These are phyloP conservation scores for Globisporangium nodosum DNA, from an alignment of 352 stramenopile genomes.

Conservation along the genomic window DNA sequence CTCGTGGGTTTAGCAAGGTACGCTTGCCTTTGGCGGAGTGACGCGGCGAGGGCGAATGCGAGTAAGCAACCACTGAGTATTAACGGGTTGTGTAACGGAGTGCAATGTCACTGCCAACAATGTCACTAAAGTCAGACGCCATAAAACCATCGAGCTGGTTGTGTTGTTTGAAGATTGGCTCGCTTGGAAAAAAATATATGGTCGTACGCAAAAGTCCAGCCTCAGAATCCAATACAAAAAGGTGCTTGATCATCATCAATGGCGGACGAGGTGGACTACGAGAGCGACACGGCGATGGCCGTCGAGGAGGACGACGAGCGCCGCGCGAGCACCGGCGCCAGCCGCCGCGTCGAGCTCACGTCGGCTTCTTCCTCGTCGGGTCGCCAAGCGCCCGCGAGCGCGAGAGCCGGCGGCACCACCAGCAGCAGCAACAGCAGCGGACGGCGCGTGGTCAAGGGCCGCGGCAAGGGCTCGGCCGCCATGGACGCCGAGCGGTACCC, in stretches of 20 bases:
- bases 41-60: too few species aligned
- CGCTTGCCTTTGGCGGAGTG: too few species aligned
- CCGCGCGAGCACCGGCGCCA: not conserved
- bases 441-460: conserved; percentile 57
- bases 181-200: too few species aligned
- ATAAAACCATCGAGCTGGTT: too few species aligned
- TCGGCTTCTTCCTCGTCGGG: not conserved
- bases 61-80: too few species aligned
- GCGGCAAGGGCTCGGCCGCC: conserved; percentile 50
- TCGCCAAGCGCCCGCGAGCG: not conserved
- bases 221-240: not conserved
- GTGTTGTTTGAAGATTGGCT: too few species aligned
- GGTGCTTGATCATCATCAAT: conserved; percentile 19
- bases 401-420: not conserved
- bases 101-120: too few species aligned
- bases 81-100: too few species aligned
- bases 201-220: too few species aligned
- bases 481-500: conserved; percentile 77
- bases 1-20: too few species aligned
- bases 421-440: conserved; percentile 4
- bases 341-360: conserved; percentile 2
- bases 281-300: conserved; percentile 84
- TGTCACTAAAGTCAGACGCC: too few species aligned
- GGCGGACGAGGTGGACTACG: conserved; percentile 84
- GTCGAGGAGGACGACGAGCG: conserved; percentile 73